Percentiles rank a stretch among this genome's conserved stretches.
These are phyloP conservation scores for Tetrahymena malaccensis DNA, from an alignment of 73 alveolate genomes.

Conservation along the genomic window DNA sequence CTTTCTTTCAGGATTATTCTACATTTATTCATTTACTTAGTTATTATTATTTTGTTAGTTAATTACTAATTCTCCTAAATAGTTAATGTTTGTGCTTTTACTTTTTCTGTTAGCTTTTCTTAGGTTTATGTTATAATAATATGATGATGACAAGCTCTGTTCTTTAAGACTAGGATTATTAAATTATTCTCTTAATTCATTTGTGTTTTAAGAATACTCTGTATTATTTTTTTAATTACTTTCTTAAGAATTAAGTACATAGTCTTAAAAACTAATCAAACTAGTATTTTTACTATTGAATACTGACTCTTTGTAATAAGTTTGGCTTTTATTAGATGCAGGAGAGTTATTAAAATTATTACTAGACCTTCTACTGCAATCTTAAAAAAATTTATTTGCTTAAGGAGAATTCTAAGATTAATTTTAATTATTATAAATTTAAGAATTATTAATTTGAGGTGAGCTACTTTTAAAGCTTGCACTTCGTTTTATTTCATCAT, in stretches of 20 bases:
- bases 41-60: neutral
- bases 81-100: neutral
- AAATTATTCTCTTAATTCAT: no score
- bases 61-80: neutral
- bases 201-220: neutral
- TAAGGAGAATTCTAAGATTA: neutral
- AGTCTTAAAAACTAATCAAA: neutral
- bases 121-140: no score
- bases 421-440: no score
- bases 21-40: neutral
- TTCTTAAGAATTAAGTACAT: neutral
- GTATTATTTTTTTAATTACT: neutral
- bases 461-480: neutral
- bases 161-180: neutral
- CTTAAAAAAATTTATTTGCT: neutral
- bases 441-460: neutral
- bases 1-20: no score
- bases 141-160: neutral
- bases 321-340: neutral
- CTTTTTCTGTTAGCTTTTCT: neutral
- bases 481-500: neutral
- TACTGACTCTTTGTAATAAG: neutral
- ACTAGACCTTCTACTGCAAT: neutral
- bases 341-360: neutral
- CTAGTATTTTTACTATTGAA: neutral